Base-by-base conservation (phyloP, 768 basidiomycete species). In the Paxillus involutus region DNA sequence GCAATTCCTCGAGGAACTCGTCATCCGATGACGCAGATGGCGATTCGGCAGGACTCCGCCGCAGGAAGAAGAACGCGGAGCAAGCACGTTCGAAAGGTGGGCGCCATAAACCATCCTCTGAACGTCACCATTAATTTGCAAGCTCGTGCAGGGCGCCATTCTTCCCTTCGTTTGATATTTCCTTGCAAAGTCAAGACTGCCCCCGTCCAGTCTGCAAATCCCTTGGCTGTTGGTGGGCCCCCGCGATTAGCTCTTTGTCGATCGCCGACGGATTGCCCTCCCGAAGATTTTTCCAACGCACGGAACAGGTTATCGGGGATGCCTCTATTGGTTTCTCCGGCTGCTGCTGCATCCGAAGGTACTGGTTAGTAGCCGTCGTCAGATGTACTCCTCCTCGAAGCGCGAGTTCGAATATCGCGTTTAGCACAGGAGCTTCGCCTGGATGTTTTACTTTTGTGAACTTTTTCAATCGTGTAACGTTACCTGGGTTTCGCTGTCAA, bases 241-340 rank as follows among this genome's bases (percentile, higher is more conserved):
- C 21, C 21, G 21, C 21, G 21, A 21, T 21, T 6, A n/a, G 12
- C n/a, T n/a, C 10, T 30, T n/a, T 21, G n/a, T 29, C 46, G 9
- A 3, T 43, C 26, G n/a, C 44, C 48, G 5, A 55, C 16, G 13
- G 5, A 37, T 30, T 1, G 36, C 3, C 21, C 30, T 11, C 5
- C 30, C 1, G 10, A 19, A 68, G 64, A 63, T 2, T 68, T 70
- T 29, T 44, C 68, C 7, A 44, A 58, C n/a, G 63, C 57, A 1
- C 63, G 57, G 7, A 43, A 44, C 0, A 55, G 54, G 11, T 44
- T 45, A 2, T 30, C 10, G 1, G 24, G 13, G 13, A 30, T 26
- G 26, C 26, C 13, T 3, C 9, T 29, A 13, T 4, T 16, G 30
- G 21, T 13, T 19, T 40, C 40, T 10, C 11, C 47, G 14, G 14